Evolutionary conservation across 768 basidiomycete species (phyloP), one percentile per base, ranked within the genome.

Genomic region (Pleurotus eryngii): DNA sequence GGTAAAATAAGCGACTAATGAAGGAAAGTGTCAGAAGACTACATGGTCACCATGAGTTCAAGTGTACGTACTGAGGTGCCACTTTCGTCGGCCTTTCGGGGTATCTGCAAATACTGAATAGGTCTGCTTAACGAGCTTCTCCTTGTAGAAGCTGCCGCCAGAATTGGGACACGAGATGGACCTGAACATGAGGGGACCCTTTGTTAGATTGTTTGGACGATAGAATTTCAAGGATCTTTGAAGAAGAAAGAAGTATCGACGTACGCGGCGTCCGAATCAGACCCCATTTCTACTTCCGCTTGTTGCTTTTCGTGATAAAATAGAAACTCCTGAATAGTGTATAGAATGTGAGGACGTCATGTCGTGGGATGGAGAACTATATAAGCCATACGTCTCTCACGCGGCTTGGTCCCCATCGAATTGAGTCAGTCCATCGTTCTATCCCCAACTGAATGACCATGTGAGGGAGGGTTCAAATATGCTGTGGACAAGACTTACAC

Each of bases 341-440:
- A 61, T 51, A 40, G 50, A 46, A 48, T 57, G 58, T 57, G 40
- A 63, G 51, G 59, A 57, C 51, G 48, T 53, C 26, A 43, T 51
- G 42, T 47, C 54, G 26, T 59, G 35, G 46, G 22, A 24, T 43
- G 50, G 27, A 40, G 37, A 40, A 57, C 46, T 39, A 73, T 22
- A 54, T 54, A 42, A 54, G 39, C 22, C 82, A 74, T 66, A 89
- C 89, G 63, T 90, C 87, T 74, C 82, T 80, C 47, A 90, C 87
- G 43, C 87, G 81, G 65, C 87, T 89, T 4, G 89, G 87, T 0
- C 90, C 89, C 90, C 90, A 92, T 59, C 82, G 73, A 61, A 84
- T 84, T 4, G 84, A 89, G 64, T 90, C 89, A 26, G 89, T 91
- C 89, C 89, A 91, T 55, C 89, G 79, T 66, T 90, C 88, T 37